These are phyloP conservation scores for Cenococcum geophilum DNA, from an alignment of 495 filamentous ascomycete species.

Conservation along the genomic window DNA sequence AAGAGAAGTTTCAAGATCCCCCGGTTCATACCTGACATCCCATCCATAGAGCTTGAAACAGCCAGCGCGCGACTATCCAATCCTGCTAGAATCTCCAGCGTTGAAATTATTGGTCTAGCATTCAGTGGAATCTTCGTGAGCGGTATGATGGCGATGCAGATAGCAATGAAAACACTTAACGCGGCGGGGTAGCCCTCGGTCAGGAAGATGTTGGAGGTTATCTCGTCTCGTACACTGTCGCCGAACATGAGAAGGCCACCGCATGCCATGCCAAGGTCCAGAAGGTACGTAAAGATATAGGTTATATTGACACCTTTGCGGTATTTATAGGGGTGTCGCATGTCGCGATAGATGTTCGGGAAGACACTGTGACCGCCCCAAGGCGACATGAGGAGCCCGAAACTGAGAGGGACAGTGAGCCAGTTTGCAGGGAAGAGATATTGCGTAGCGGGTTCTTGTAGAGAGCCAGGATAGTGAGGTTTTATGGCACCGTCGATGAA, in stretches of 20 bases:
- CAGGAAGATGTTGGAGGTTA: conserved; percentile 80
- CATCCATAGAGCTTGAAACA: conserved; percentile 42
- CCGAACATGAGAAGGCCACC: conserved; percentile 92
- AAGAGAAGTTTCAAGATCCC: conserved; percentile 55
- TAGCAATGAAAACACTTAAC: conserved; percentile 68
- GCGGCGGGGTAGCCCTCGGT: conserved; percentile 67
- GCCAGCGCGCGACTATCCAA: conserved; percentile 54
- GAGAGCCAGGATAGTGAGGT: conserved; percentile 69
- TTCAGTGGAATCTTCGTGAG: conserved; percentile 92
- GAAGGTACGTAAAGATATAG: conserved; percentile 79
- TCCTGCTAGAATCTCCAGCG: conserved; percentile 71
- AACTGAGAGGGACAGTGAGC: conserved; percentile 82
- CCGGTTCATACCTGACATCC: conserved; percentile 53
- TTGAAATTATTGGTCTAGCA: conserved; percentile 79
- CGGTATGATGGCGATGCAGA: conserved; percentile 87
- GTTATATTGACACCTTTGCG: conserved; percentile 68
- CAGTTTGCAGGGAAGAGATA: conserved; percentile 78
- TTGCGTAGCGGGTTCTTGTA: conserved; percentile 74
- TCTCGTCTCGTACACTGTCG: conserved; percentile 72
- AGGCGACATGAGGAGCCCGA: conserved; percentile 93
- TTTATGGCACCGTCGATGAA: conserved; percentile 84
- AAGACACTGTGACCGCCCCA: conserved; percentile 97
- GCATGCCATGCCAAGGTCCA: conserved; percentile 76
- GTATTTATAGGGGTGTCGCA: conserved; percentile 90
- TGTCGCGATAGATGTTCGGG: conserved; percentile 95